A percentile compares a stretch with the other conserved stretches of the same genome.
Evolutionary conservation across 1,284 basidiomycete genomes (phyloP).

Genomic region (Anthracocystis walkeri): DNA sequence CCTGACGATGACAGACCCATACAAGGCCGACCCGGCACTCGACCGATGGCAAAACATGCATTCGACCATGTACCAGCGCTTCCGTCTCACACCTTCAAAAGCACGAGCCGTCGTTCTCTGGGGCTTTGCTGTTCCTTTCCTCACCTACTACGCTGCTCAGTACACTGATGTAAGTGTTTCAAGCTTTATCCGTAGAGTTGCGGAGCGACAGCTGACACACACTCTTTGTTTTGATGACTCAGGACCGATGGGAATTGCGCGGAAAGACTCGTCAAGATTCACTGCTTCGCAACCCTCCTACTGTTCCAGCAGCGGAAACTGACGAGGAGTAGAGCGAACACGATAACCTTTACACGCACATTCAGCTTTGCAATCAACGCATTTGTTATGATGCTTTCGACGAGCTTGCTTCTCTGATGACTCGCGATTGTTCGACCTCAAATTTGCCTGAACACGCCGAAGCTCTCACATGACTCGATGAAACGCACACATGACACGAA

Average conservation of each 20-base stretch:
- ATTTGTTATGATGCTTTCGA: background rate
- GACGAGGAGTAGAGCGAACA: slow-evolving; percentile 30
- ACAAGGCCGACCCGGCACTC: slow-evolving; percentile 65
- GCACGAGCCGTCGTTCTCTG: slow-evolving; percentile 50
- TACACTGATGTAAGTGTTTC: slow-evolving; percentile 57
- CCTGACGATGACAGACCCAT: too few species aligned
- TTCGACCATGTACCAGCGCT: slow-evolving; percentile 66
- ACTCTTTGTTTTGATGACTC: background rate
- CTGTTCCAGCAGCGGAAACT: slow-evolving; percentile 21
- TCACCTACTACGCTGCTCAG: slow-evolving; percentile 50
- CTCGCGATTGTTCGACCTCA: too few species aligned
- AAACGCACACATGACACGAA: too few species aligned
- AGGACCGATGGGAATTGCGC: slow-evolving; percentile 61
- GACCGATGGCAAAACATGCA: slow-evolving; percentile 67
- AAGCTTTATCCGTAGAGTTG: background rate
- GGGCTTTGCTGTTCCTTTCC: slow-evolving; percentile 55
- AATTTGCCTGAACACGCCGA: too few species aligned
- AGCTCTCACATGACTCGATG: too few species aligned
- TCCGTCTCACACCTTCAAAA: slow-evolving; percentile 59
- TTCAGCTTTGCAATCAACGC: slow-evolving; percentile 10
- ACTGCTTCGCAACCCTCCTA: slow-evolving; percentile 43
- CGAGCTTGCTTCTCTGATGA: too few species aligned
- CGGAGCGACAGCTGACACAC: background rate
- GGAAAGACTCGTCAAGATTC: slow-evolving; percentile 59
- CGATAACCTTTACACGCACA: too few species aligned